phyloP scores from a whole-genome alignment of 352 stramenopile species.

The Pythium angustatum region DNA sequence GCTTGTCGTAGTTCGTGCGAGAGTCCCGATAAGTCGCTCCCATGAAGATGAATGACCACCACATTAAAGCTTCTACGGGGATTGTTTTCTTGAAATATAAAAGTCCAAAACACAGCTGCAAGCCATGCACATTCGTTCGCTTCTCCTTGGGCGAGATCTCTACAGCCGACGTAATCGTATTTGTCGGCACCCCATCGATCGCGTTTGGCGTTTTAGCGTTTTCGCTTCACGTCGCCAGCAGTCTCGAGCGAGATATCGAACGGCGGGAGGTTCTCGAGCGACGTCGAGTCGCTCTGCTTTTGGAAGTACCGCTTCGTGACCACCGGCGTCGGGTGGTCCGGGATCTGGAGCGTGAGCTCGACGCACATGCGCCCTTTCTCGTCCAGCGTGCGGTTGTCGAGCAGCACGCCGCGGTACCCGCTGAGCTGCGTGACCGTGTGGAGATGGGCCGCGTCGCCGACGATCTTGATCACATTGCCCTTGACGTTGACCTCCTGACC shows the following conservation, averaged over 20 bases:
- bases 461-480: slow-evolving; percentile 86
- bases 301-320: slow-evolving; percentile 87
- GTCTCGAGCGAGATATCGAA: slow-evolving; percentile 87
- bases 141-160: too few relatives aligned
- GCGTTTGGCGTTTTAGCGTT: too few relatives aligned
- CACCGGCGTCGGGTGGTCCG: slow-evolving; percentile 65
- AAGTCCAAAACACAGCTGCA: background rate
- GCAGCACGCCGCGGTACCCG: slow-evolving; percentile 72
- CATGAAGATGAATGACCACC: background rate
- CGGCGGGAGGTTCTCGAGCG: slow-evolving; percentile 82
- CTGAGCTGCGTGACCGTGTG: slow-evolving; percentile 83
- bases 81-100: background rate
- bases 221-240: slow-evolving; percentile 82
- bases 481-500: slow-evolving; percentile 88
- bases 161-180: too few relatives aligned
- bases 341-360: slow-evolving; percentile 71
- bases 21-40: background rate
- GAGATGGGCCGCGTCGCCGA: slow-evolving; percentile 68
- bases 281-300: slow-evolving; percentile 86
- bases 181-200: too few relatives aligned
- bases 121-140: too few relatives aligned
- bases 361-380: slow-evolving; percentile 81
- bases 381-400: slow-evolving; percentile 74
- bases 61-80: slow-evolving; percentile 5
- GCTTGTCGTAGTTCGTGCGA: background rate